phyloP scores from a whole-genome alignment of 1,139 yeast species.

The Nakaseomyces nivariensis region DNA sequence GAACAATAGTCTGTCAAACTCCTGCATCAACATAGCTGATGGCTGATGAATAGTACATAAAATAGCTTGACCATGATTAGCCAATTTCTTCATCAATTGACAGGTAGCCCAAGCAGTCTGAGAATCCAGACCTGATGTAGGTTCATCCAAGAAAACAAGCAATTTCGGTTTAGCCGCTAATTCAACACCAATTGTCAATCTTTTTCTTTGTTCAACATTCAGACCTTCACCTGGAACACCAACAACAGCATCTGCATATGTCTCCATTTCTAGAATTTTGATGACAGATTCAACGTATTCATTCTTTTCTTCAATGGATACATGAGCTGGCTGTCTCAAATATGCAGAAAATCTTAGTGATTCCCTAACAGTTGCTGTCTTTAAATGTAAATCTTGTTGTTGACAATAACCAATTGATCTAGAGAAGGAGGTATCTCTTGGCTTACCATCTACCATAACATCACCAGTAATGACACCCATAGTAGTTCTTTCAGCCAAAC shows the following conservation, averaged over 20 bases:
- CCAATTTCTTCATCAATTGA: constrained; percentile 62
- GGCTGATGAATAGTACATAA: constrained; percentile 81
- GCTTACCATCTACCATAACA: constrained; percentile 63
- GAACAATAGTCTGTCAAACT: constrained; percentile 66
- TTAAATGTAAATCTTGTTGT: constrained; percentile 69
- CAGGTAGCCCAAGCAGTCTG: constrained; percentile 88
- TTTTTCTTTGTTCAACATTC: constrained; percentile 79
- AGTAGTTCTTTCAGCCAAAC: constrained; percentile 68
- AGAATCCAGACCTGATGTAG: constrained; percentile 87
- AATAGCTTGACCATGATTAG: constrained; percentile 73
- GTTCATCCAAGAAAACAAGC: constrained; percentile 77
- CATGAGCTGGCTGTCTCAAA: constrained; percentile 54
- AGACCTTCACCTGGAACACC: constrained; percentile 75
- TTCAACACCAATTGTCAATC: constrained; percentile 79
- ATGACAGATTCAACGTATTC: constrained; percentile 66
- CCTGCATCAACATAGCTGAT: constrained; percentile 64
- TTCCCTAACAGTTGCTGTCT: constrained; percentile 72
- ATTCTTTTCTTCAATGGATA: constrained; percentile 49
- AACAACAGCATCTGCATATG: constrained; percentile 71
- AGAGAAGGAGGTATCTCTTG: constrained; percentile 64
- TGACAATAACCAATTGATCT: constrained; percentile 78
- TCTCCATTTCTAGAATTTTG: constrained; percentile 57
- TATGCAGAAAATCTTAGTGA: constrained; percentile 65
- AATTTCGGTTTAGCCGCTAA: constrained; percentile 80
- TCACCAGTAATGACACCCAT: constrained; percentile 71